Percentiles rank a stretch among this genome's conserved stretches.
Conservation (phyloP, 352 stramenopile species). For the Pythium rishiriense region DNA sequence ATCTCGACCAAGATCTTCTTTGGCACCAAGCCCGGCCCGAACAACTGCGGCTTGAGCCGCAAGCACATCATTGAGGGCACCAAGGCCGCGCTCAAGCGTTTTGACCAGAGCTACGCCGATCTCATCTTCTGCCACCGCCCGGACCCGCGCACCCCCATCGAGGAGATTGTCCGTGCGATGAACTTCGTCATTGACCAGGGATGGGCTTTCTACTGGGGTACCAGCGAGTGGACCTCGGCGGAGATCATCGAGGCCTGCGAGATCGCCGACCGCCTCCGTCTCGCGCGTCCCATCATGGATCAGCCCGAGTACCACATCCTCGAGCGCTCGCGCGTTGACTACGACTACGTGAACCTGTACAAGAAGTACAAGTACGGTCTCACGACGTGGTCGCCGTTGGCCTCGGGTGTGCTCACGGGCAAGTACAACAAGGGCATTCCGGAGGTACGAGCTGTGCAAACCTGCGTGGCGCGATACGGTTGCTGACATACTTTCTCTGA, state of each 20-base stretch:
- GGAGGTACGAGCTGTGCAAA: conserved; percentile 21
- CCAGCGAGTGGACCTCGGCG: conserved; percentile 59
- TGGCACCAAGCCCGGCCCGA: conserved; percentile 38
- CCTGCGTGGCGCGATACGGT: too few species aligned
- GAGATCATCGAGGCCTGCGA: conserved; percentile 68
- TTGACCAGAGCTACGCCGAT: conserved; percentile 58
- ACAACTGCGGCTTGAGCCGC: conserved; percentile 35
- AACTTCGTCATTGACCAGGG: conserved; percentile 20
- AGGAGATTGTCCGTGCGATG: conserved; percentile 28
- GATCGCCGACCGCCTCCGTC: conserved; percentile 38
- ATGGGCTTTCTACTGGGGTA: conserved; percentile 45
- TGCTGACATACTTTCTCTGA: background rate
- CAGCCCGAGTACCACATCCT: conserved; percentile 72
- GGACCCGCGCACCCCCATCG: conserved; percentile 38
- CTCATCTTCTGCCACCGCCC: conserved; percentile 67
- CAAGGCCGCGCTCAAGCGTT: conserved; percentile 52
- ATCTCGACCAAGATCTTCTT: conserved; percentile 72
- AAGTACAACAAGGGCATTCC: conserved; percentile 56
- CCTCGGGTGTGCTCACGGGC: conserved; percentile 58
- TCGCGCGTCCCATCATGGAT: conserved; percentile 44
- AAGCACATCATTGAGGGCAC: conserved; percentile 32
- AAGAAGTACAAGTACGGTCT: conserved; percentile 56
- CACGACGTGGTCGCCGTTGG: conserved; percentile 33
- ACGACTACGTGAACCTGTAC: conserved; percentile 64
- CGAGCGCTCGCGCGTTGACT: conserved; percentile 56